Base-by-base conservation (phyloP, 495 filamentous ascomycete species). In the Parmelia sp. region DNA sequence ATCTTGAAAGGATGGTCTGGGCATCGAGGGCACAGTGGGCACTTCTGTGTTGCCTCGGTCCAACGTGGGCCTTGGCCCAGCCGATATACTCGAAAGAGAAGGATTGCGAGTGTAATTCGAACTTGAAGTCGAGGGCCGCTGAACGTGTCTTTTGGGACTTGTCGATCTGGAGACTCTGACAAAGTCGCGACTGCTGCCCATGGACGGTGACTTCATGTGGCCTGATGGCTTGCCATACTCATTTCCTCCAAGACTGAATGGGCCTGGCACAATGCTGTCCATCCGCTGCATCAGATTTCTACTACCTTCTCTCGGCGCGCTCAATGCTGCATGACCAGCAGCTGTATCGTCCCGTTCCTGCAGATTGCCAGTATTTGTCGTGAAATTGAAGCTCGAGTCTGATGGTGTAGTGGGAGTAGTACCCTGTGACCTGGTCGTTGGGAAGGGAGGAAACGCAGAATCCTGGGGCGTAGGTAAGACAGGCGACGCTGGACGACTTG, bases 181-280 rank as follows among this genome's bases (percentile, higher is more conserved):
- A 5, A 67, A 65, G 49, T 73, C 67, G 39, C 61, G 68, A n/a
- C 68, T 69, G 58, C 66, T 74, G 56, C 69, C 74, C 65, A 65
- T 68, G 31, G 67, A 62, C 5, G 66, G 66, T 25, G 61, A 74
- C 65, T 73, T 74, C 39, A 65, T 72, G 58, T 75, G 74, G 19
- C 71, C 62, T 31, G 42, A 33, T n/a, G 14, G 58, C 23, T 47
- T 47, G 14, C 17, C 23, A 17, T 51, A 53, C 4, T 7, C 42
- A 4, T 60, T 35, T 44, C 57, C 68, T 56, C 71, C 75, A 19
- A 78, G 67, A 67, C 83, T 83, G 68, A 90, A 88, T 9, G 88
- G 88, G 0, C 86, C 86, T 25, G 86, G 86, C 21, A 82, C 80
- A 72, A 90, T 86, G 35, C 75, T 80, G 66, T 89, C 81, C 81